Evolutionary conservation across 1,139 yeast species (phyloP).

Genomic region (Hansenula sp.): DNA sequence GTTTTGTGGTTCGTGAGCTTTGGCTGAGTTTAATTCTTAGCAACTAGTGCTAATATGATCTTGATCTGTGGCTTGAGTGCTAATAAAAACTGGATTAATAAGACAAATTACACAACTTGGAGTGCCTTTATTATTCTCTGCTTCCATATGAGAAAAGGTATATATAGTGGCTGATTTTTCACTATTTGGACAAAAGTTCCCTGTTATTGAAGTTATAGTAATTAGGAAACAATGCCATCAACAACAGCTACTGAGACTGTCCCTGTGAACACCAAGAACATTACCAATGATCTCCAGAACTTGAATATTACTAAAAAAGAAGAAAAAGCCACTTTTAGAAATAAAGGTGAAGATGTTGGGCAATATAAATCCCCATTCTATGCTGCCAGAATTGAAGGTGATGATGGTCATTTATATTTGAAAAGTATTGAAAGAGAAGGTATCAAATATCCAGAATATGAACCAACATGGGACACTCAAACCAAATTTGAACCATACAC

Average conservation of each 20-base stretch:
- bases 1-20: too few relatives aligned
- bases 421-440: not conserved
- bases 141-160: too few relatives aligned
- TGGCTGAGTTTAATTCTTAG: too few relatives aligned
- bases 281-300: not conserved
- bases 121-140: too few relatives aligned
- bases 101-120: too few relatives aligned
- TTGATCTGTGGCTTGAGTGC: too few relatives aligned
- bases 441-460: slow-evolving; percentile 22
- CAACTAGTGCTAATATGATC: too few relatives aligned
- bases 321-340: not conserved
- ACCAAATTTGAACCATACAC: slow-evolving; percentile 36
- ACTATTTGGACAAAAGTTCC: too few relatives aligned
- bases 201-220: too few relatives aligned
- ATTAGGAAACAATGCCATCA: not conserved
- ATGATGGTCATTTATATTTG: not conserved
- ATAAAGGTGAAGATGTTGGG: not conserved
- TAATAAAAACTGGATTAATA: too few relatives aligned
- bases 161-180: too few relatives aligned
- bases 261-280: not conserved
- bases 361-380: not conserved
- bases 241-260: not conserved
- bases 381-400: not conserved
- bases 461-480: slow-evolving; percentile 43
- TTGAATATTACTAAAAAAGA: not conserved